A percentile compares a stretch with the other conserved stretches of the same genome.
phyloP scores from a whole-genome alignment of 2,329 filamentous ascomycete species.

The Tolypocladium ovalisporum region DNA sequence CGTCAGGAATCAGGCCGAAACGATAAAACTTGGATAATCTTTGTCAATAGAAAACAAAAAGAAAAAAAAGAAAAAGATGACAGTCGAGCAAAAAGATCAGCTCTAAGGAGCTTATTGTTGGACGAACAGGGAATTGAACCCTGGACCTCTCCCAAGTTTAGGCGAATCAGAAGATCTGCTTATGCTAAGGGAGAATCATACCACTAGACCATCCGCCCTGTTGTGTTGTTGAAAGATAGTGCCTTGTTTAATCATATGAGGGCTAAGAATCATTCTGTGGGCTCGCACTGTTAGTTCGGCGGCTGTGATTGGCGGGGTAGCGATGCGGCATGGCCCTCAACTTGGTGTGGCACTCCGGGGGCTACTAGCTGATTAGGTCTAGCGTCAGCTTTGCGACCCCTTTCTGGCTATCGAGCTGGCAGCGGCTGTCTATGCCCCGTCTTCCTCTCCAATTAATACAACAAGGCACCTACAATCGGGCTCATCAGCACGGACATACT shows the following conservation, averaged over 20 bases:
- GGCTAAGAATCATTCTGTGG: neutral
- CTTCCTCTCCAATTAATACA: no score
- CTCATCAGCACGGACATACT: no score
- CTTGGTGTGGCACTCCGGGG: neutral
- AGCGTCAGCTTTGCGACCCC: no score
- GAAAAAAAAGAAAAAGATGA: no score
- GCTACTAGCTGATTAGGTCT: no score
- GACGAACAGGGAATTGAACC: constrained; percentile 6
- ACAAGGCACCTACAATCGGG: no score
- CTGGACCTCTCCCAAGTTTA: constrained; percentile 1
- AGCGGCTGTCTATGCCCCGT: no score
- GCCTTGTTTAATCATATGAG: neutral
- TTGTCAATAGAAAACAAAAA: no score
- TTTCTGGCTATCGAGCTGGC: no score
- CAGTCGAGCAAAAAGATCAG: neutral
- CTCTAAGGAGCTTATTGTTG: neutral
- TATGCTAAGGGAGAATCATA: constrained; percentile 1
- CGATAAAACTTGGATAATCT: no score
- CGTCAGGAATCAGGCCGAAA: no score
- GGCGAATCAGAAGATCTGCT: neutral
- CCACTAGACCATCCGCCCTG: constrained; percentile 1
- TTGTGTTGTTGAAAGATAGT: neutral
- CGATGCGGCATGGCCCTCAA: no score
- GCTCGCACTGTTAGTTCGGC: neutral
- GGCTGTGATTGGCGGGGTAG: neutral